Conservation (phyloP, 2,329 filamentous ascomycete species). For the Paracamarosporium sp. region DNA sequence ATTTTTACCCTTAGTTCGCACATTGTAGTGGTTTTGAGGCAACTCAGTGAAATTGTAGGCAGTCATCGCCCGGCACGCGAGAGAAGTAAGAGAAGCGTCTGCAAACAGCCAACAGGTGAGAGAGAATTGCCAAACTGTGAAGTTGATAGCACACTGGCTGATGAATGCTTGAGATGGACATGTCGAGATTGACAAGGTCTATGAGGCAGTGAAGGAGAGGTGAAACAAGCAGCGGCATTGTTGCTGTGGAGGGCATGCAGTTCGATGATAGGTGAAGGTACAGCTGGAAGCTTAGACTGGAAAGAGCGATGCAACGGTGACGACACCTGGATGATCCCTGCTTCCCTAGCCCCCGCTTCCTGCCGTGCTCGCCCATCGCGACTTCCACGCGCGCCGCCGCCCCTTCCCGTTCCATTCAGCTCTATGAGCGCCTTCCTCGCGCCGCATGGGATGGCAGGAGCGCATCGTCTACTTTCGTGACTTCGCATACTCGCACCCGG, state of each 20-base stretch:
- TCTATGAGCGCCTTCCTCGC: slow-evolving; percentile 33
- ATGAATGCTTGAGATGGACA: neutral
- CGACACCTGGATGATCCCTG: neutral
- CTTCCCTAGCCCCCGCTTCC: neutral
- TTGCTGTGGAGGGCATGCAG: too few relatives aligned
- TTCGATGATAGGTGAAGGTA: too few relatives aligned
- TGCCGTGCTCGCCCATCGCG: neutral
- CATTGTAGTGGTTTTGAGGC: neutral
- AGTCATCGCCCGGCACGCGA: neutral
- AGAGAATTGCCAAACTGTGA: neutral
- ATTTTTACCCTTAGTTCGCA: neutral
- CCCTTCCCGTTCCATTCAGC: neutral
- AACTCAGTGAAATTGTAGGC: neutral
- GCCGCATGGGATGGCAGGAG: slow-evolving; percentile 47
- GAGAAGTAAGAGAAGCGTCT: neutral
- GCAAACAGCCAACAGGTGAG: neutral
- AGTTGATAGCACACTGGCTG: neutral
- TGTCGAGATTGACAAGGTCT: neutral
- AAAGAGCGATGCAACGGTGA: neutral
- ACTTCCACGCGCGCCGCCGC: neutral
- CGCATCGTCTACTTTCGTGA: slow-evolving; percentile 45
- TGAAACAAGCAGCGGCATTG: slow-evolving; percentile 7
- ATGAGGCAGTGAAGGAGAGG: slow-evolving; percentile 9
- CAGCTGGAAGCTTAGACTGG: too few relatives aligned
- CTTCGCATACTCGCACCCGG: slow-evolving; percentile 50